Base-by-base conservation (phyloP, 2,329 filamentous ascomycete genomes). In the Diaporthe ampelina region DNA sequence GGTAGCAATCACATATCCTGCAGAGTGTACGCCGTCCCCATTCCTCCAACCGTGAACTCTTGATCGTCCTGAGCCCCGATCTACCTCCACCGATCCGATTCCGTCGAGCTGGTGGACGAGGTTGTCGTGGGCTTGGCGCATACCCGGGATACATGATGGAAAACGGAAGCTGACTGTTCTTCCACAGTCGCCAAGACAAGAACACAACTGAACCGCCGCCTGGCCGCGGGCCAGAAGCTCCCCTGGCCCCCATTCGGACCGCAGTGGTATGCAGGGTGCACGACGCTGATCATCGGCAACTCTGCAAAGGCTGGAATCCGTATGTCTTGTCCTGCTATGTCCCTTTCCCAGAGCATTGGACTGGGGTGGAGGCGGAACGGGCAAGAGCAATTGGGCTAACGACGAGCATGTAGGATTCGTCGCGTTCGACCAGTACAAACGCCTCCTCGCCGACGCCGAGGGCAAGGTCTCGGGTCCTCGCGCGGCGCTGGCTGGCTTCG, bases 241-340 rank as follows among this genome's bases (percentile, higher is more conserved):
- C 95, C 96, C 70, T 98, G 95, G 94, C 97, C 97, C 57, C 94
- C 94, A 15, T 98, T 98, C 81, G 97, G 97, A 65, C 88, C 86
- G 79, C 95, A 97, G 84, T 99, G 97, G 97, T 99, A 99, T 84
- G 96, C 97, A 17, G 97, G 97, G 50, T 99, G 97, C 86, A 98
- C 97, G 61, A 98, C 97, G 37, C 86, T 98, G 82, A 97, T 99
- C 75, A 95, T 98, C 78, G 97, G 97, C 76, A 99, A 99, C 85
- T 97, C 95, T 70, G 89, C 97, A 82, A 99, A 99, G 87, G 97
- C 97, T 50, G 97, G 95, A 75, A 97, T 98, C 77, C 93, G 95
- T 95, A 89, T 76, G 93, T 88, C 56, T 37, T 37, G 15, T 21
- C 17, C 6, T 19, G 13, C 15, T 43, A 2, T 45, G 43, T 7